phyloP scores from a whole-genome alignment of 768 basidiomycete species.

The Kwoniella heveanensis region DNA sequence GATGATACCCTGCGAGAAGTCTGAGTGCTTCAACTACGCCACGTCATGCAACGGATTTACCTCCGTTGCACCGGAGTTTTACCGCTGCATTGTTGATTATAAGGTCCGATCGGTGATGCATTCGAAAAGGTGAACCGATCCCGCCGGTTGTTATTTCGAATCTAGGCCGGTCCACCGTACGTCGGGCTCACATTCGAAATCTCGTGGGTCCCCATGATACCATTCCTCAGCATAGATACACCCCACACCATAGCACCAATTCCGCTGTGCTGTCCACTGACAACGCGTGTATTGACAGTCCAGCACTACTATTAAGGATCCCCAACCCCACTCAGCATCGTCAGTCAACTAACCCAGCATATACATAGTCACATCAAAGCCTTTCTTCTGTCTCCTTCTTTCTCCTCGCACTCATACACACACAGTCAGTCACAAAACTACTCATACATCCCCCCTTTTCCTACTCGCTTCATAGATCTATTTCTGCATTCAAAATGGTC shows the following conservation, averaged over 20 bases:
- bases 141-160: constrained; percentile 3
- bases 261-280: not conserved
- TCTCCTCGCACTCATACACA: not conserved
- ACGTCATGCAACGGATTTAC: not conserved
- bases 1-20: no score
- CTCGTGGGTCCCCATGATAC: not conserved
- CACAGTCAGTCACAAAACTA: constrained; percentile 10
- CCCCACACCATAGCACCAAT: no score
- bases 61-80: no score
- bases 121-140: constrained; percentile 1
- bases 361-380: no score
- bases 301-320: not conserved
- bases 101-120: no score
- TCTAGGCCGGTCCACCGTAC: not conserved
- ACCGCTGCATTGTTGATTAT: no score
- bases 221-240: not conserved
- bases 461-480: not conserved
- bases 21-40: no score
- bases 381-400: constrained; percentile 3
- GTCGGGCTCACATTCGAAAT: not conserved
- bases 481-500: constrained; percentile 58
- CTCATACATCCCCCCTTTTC: not conserved
- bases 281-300: not conserved
- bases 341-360: constrained; percentile 2
- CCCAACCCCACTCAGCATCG: constrained; percentile 4